Evolutionary conservation across 345 rosid species (phyloP).

Genomic region (Hevea brasiliensis): DNA sequence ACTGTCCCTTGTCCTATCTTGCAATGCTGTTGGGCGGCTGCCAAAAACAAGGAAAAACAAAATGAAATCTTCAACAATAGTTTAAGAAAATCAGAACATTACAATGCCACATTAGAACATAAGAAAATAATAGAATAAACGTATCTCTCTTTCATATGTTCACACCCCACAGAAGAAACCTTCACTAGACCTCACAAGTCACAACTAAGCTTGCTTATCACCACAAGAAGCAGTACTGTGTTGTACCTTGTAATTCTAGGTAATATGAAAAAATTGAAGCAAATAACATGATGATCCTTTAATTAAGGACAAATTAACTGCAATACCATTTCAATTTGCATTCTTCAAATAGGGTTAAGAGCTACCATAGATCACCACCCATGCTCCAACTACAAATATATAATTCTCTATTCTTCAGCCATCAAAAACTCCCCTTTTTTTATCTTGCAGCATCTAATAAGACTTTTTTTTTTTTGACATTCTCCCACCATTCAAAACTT

Average conservation of each 20-base stretch:
- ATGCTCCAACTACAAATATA: not conserved
- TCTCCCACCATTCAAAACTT: not conserved
- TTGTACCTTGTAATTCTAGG: too few species aligned
- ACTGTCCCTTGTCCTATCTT: constrained; percentile 90
- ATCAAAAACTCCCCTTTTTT: not conserved
- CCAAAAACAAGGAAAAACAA: constrained; percentile 24
- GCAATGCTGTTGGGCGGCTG: constrained; percentile 94
- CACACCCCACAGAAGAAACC: too few species aligned
- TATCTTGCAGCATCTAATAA: not conserved
- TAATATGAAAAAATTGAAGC: not conserved
- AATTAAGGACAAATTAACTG: not conserved
- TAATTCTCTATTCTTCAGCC: not conserved
- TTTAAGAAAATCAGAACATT: not conserved
- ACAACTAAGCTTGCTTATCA: too few species aligned
- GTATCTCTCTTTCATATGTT: too few species aligned
- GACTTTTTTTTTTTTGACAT: not conserved
- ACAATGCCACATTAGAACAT: not conserved
- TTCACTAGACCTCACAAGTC: too few species aligned
- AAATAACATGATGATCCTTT: not conserved
- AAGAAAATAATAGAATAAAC: not conserved
- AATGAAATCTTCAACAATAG: not conserved
- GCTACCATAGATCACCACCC: not conserved
- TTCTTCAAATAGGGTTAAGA: not conserved
- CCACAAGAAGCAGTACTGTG: not conserved
- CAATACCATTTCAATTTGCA: not conserved